Evolutionary conservation across 495 filamentous ascomycete genomes (phyloP).

Genomic region (Talaromyces stipitatus): DNA sequence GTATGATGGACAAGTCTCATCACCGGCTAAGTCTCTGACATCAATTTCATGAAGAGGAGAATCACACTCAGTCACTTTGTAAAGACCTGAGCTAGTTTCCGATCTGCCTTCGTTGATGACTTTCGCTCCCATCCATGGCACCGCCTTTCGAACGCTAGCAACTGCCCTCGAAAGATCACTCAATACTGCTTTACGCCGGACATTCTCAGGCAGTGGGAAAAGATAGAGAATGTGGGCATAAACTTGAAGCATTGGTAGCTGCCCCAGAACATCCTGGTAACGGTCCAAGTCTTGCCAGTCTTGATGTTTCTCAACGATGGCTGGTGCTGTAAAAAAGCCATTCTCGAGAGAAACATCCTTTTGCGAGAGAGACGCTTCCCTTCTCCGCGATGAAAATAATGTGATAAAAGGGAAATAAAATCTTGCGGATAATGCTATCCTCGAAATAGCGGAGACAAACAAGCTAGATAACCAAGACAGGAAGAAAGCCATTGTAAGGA

Average conservation of each 20-base stretch:
- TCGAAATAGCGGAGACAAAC: background rate
- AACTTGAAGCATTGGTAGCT: slow-evolving; percentile 31
- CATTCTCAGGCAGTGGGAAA: slow-evolving; percentile 17
- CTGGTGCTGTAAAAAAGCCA: background rate
- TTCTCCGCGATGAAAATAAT: background rate
- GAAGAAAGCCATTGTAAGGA: background rate
- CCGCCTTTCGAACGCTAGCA: slow-evolving; percentile 12
- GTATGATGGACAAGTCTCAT: slow-evolving; percentile 13
- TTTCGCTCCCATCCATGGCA: slow-evolving; percentile 26
- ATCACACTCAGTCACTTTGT: slow-evolving; percentile 12
- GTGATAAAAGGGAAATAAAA: background rate
- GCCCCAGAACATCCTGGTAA: slow-evolving; percentile 25
- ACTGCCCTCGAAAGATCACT: slow-evolving; percentile 16
- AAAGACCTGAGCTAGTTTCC: slow-evolving; percentile 19
- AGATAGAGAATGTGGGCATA: slow-evolving; percentile 27
- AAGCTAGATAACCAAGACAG: background rate
- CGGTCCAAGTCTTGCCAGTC: background rate
- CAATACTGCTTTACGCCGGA: slow-evolving; percentile 10
- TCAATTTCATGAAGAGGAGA: slow-evolving; percentile 10
- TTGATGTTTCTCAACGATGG: background rate
- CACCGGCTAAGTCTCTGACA: slow-evolving; percentile 17
- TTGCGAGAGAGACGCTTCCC: background rate
- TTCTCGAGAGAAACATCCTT: background rate
- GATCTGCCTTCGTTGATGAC: slow-evolving; percentile 19
- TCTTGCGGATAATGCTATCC: background rate